Conservation (phyloP, 2,329 filamentous ascomycete genomes). For the Sporothrix pseudoabietina region DNA sequence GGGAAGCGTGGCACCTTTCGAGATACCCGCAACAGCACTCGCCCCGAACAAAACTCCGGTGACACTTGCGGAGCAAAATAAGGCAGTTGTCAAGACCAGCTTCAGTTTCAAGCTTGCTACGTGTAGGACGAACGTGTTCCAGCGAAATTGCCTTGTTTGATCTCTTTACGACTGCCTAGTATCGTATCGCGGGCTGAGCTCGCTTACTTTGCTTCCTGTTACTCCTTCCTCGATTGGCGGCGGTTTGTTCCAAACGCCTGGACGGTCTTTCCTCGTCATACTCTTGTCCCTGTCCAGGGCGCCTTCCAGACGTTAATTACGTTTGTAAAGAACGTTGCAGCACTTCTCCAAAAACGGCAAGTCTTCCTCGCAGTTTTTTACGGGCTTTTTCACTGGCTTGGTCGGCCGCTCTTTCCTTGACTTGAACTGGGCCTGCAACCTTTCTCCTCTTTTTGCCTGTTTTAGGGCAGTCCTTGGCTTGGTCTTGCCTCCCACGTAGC, state of each 20-base stretch:
- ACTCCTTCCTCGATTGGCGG: conserved; percentile 19
- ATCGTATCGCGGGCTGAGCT: neutral
- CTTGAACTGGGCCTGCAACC: conserved; percentile 5
- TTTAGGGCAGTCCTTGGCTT: neutral
- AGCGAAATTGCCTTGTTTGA: neutral
- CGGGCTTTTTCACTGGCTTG: neutral
- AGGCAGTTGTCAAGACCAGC: neutral
- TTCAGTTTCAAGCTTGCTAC: conserved; percentile 1
- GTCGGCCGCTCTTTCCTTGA: conserved; percentile 13
- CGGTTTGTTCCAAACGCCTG: neutral
- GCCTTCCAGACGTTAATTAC: neutral
- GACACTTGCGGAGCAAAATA: conserved; percentile 10
- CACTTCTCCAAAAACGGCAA: conserved; percentile 20
- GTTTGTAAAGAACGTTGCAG: neutral
- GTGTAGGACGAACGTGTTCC: conserved; percentile 11
- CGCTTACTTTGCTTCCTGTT: neutral
- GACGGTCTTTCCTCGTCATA: neutral
- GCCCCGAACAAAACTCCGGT: conserved; percentile 33
- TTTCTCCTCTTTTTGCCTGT: conserved; percentile 19
- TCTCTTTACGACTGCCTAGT: neutral
- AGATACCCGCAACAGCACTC: conserved; percentile 20
- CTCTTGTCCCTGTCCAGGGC: neutral
- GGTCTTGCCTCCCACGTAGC: conserved; percentile 22
- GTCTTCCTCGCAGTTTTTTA: conserved; percentile 16
- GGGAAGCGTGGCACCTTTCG: neutral